Conservation (phyloP, 192 early-diverging fungal genomes). For the Backusella westeae region DNA sequence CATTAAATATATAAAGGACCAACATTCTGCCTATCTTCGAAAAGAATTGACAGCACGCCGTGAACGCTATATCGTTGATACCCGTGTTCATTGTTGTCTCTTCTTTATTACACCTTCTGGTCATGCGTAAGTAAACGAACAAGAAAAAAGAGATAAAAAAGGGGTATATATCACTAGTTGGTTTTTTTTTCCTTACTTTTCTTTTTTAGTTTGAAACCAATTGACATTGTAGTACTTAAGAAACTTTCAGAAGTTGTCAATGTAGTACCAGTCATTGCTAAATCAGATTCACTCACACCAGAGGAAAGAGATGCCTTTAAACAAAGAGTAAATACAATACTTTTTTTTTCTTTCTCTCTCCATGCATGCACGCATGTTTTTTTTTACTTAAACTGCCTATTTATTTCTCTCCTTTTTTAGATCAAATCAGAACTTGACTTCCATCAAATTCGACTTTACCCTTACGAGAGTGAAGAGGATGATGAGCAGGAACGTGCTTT, state of each 20-base stretch:
- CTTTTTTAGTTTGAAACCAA: conserved; percentile 68
- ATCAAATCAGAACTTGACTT: conserved; percentile 89
- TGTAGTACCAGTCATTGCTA: conserved; percentile 88
- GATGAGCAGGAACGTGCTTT: conserved; percentile 72
- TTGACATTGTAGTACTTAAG: conserved; percentile 84
- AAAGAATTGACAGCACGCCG: conserved; percentile 87
- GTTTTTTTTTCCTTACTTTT: neutral
- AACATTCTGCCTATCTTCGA: conserved; percentile 92
- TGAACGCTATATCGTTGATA: conserved; percentile 90
- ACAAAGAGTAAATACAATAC: conserved; percentile 49
- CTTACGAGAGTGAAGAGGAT: conserved; percentile 84
- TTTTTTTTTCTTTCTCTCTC: neutral
- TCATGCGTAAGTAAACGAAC: conserved; percentile 66
- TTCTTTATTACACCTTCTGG: conserved; percentile 96
- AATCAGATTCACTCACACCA: conserved; percentile 83
- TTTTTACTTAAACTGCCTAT: neutral
- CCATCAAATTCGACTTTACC: conserved; percentile 90
- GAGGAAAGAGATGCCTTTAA: conserved; percentile 84
- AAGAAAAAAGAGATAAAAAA: neutral
- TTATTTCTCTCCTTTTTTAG: conserved; percentile 24
- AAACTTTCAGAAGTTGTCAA: conserved; percentile 83
- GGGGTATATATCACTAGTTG: neutral
- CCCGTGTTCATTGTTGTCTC: conserved; percentile 91
- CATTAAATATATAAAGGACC: conserved; percentile 98
- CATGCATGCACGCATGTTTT: neutral